Base-by-base conservation (phyloP, 345 rosid species). In the Arabidopsis arenosa region DNA sequence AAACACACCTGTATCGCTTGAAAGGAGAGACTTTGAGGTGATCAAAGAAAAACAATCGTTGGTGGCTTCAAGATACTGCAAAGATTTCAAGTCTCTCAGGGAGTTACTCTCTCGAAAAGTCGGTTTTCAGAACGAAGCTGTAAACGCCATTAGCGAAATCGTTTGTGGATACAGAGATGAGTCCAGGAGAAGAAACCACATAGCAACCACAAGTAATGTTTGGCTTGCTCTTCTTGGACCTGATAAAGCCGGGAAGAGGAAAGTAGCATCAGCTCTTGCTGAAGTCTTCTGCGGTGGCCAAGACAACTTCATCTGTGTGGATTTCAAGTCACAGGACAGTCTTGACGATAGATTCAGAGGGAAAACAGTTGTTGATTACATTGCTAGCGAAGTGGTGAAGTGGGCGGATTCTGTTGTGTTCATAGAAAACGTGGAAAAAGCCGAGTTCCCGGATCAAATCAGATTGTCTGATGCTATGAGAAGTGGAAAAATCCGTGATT, bases 221-320 rank as follows among this genome's bases (percentile, higher is more conserved):
- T 92, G 92, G 90, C 74, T 92, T 9, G 79, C 84, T 78, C 85
- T 92, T 82, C 84, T 88, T 66, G 96, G 97, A 66, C 89, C 92
- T 33, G 96, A 92, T 66, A 78, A 61, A 72, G 80, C 77, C 14
- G 96, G 93, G 37, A 92, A 89, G 82, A 84, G 72, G 81, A 87
- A 81, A 77, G 79, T 87, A 55, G 97, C 93, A 13, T 74, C 75
- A 33, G 74, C 85, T 32, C 84, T 92, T 48, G 86, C 93, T 32
- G 88, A 88, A 82, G 70, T 80, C 47, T 70, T 92, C 9, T 86
- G 60, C 36, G 86, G 89, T 26, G 80, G 83, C 63, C 74, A 55
- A 63, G 80, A 86, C 35, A 74, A 71, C 72, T 68, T 86, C 6
- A 67, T 89, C 18, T 79, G 66, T 18, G 82, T 85, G 17, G 89